These are phyloP conservation scores for Urtica urens DNA, from an alignment of 306 rosid genomes.

Conservation along the genomic window DNA sequence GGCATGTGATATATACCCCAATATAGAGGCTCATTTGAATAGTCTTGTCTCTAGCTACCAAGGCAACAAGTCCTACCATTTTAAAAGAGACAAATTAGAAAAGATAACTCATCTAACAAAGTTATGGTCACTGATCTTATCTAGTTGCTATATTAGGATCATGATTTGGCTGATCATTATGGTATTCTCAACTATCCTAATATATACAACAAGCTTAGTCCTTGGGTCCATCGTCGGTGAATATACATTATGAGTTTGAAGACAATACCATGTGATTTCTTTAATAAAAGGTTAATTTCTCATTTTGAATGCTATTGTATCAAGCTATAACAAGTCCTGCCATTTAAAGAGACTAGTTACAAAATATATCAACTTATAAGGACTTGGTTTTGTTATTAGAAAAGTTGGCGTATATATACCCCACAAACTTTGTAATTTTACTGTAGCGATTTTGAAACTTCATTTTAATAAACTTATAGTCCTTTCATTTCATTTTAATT, in stretches of 20 bases:
- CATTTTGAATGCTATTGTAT: background rate
- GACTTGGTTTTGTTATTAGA: no score
- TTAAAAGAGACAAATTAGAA: background rate
- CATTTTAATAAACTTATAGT: no score
- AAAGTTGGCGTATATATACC: no score
- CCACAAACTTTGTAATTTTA: no score
- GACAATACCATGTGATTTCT: conserved; percentile 14
- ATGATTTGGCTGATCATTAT: background rate
- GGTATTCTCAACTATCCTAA: background rate
- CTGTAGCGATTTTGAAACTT: no score
- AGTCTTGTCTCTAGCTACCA: background rate
- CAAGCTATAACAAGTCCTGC: background rate
- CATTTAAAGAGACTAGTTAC: background rate
- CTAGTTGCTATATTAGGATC: background rate
- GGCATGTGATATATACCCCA: no score
- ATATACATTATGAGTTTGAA: background rate
- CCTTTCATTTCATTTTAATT: no score
- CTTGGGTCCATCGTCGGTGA: background rate
- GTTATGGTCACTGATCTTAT: background rate
- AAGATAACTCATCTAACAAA: background rate
- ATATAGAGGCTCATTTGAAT: background rate
- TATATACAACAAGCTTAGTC: no score
- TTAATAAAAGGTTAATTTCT: background rate
- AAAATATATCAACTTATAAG: no score
- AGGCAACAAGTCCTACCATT: background rate